These are phyloP conservation scores for Corylus heterophylla DNA, from an alignment of 306 rosid species.

Conservation along the genomic window DNA sequence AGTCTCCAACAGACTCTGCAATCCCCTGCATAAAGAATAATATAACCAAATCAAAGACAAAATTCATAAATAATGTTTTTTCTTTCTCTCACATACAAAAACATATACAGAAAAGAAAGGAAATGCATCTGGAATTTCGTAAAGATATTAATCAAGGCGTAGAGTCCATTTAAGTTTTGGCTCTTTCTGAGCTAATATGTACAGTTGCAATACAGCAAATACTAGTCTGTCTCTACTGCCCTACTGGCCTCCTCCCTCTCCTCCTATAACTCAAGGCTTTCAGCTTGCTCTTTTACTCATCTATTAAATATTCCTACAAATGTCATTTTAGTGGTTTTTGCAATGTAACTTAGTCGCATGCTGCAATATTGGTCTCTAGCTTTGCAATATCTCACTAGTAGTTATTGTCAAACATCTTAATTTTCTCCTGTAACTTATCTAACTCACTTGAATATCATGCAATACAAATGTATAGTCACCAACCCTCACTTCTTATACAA, in stretches of 20 bases:
- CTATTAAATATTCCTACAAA: not conserved
- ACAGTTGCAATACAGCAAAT: not conserved
- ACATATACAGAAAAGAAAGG: not conserved
- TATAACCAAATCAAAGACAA: not conserved
- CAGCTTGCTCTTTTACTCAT: slow-evolving; percentile 3
- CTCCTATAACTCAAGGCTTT: too few species aligned
- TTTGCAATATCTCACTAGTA: not conserved
- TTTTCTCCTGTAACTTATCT: not conserved
- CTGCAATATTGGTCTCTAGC: not conserved
- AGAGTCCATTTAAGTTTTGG: not conserved
- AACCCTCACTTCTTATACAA: not conserved
- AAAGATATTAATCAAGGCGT: not conserved
- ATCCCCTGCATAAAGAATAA: slow-evolving; percentile 53
- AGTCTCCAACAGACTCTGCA: slow-evolving; percentile 83
- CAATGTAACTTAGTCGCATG: not conserved
- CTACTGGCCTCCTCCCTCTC: not conserved
- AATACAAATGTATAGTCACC: not conserved
- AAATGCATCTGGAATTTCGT: slow-evolving; percentile 2
- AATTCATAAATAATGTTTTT: slow-evolving; percentile 4
- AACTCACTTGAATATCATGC: not conserved
- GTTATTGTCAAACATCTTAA: not conserved
- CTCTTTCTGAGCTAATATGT: not conserved
- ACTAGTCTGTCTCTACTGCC: not conserved
- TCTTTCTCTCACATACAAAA: slow-evolving; percentile 4
- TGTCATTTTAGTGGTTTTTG: not conserved